Conservation (phyloP, 164 flowering plant genomes). For the Malania oleifera region DNA sequence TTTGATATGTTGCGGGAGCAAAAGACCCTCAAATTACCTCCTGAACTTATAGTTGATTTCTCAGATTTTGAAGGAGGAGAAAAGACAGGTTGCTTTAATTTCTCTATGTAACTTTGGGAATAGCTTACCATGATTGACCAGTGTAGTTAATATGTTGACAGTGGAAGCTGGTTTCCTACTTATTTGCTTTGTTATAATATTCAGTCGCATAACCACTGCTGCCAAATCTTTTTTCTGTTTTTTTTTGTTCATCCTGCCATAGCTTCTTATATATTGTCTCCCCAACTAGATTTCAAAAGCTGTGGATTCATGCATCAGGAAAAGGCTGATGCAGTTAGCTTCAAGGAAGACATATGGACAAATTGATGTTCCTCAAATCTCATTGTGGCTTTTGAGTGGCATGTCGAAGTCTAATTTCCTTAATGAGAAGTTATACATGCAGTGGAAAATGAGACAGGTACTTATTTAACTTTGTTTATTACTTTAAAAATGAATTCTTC, state of each 20-base stretch:
- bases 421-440: slow-evolving; percentile 50
- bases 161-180: too few relatives aligned
- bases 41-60: too few relatives aligned
- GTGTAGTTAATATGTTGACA: too few relatives aligned
- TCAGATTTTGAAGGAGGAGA: too few relatives aligned
- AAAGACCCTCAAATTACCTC: too few relatives aligned
- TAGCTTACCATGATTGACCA: too few relatives aligned
- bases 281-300: slow-evolving; percentile 60
- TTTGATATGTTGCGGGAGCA: too few relatives aligned
- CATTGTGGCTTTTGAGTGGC: slow-evolving; percentile 51
- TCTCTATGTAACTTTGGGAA: too few relatives aligned
- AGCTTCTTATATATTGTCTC: background rate
- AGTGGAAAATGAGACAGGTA: slow-evolving; percentile 82
- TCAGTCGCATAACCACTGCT: background rate
- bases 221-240: background rate
- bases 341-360: slow-evolving; percentile 31
- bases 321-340: slow-evolving; percentile 40
- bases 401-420: slow-evolving; percentile 50
- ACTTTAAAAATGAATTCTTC: too few relatives aligned
- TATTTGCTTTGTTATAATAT: too few relatives aligned
- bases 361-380: slow-evolving; percentile 50
- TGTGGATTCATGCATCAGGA: slow-evolving; percentile 54
- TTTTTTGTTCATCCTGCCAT: background rate
- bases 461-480: slow-evolving; percentile 6
- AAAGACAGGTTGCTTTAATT: too few relatives aligned